These are phyloP conservation scores for Durusdinium trenchii DNA, from an alignment of 73 alveolate species.

Conservation along the genomic window DNA sequence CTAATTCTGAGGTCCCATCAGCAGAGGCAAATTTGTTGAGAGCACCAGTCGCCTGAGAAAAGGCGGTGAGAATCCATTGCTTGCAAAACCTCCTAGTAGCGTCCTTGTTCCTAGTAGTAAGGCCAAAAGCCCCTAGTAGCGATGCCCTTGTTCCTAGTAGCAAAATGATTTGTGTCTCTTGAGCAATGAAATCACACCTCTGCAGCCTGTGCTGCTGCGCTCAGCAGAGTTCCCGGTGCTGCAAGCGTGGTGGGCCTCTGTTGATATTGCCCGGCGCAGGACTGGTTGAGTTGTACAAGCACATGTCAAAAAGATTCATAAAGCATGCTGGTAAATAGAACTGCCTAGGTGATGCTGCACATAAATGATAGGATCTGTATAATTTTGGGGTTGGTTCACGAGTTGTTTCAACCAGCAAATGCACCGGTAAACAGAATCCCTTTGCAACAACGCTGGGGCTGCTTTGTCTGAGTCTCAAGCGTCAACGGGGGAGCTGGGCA, in stretches of 20 bases:
- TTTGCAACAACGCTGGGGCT: too few species aligned
- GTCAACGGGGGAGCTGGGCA: constrained; percentile 61
- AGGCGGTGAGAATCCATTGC: background rate
- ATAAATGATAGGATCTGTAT: too few species aligned
- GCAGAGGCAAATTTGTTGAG: constrained; percentile 24
- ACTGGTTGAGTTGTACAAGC: background rate
- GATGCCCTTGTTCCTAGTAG: background rate
- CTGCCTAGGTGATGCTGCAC: too few species aligned
- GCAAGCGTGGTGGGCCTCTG: constrained; percentile 51
- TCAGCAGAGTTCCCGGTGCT: constrained; percentile 79
- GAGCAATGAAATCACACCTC: background rate
- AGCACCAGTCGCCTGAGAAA: constrained; percentile 22
- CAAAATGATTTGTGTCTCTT: background rate
- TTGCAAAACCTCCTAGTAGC: background rate
- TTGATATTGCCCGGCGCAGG: background rate
- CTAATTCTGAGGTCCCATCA: background rate
- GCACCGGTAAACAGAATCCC: too few species aligned
- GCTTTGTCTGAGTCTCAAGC: background rate
- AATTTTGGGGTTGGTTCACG: too few species aligned
- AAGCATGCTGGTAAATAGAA: too few species aligned
- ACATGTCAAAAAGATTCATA: too few species aligned
- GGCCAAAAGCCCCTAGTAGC: background rate
- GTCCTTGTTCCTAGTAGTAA: background rate
- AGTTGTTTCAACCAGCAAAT: too few species aligned
- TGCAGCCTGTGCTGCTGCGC: constrained; percentile 78